Evolutionary conservation across 345 rosid genomes (phyloP).

Genomic region (Salix koriyanagi): DNA sequence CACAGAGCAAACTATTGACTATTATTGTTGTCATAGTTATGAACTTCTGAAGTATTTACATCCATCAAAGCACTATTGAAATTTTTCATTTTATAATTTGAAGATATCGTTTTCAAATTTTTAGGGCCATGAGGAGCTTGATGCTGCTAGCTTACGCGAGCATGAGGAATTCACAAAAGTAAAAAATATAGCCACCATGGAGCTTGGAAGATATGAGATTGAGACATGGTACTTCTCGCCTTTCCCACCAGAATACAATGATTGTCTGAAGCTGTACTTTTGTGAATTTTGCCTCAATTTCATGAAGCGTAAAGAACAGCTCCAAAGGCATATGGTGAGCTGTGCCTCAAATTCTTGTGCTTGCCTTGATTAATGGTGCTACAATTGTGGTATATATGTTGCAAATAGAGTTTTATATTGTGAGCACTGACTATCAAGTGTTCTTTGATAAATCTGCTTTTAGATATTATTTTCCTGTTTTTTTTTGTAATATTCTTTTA

Average conservation of each 20-base stretch:
- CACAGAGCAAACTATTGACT: background rate
- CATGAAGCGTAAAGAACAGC: constrained; percentile 98
- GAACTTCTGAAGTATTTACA: background rate
- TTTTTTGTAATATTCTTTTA: background rate
- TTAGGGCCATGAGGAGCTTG: constrained; percentile 98
- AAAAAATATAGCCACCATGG: constrained; percentile 93
- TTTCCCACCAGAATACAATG: constrained; percentile 96
- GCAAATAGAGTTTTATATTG: background rate
- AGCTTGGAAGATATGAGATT: constrained; percentile 97
- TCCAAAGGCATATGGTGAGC: constrained; percentile 98
- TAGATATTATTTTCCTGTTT: background rate
- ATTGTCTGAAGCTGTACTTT: constrained; percentile 85
- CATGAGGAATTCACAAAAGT: constrained; percentile 99
- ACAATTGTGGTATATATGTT: background rate
- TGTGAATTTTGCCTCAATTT: constrained; percentile 99
- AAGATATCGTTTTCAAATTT: constrained; percentile 6
- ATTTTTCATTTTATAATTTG: background rate
- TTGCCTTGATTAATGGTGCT: background rate
- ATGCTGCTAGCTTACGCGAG: constrained; percentile 98
- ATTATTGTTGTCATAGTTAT: background rate
- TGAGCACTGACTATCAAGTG: background rate
- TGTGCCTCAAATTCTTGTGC: constrained; percentile 9
- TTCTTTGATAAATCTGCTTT: background rate
- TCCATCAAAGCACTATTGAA: background rate
- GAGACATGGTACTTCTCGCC: constrained; percentile 99